These are phyloP conservation scores for Melastoma malabathricum DNA, from an alignment of 345 rosid species.

Conservation along the genomic window DNA sequence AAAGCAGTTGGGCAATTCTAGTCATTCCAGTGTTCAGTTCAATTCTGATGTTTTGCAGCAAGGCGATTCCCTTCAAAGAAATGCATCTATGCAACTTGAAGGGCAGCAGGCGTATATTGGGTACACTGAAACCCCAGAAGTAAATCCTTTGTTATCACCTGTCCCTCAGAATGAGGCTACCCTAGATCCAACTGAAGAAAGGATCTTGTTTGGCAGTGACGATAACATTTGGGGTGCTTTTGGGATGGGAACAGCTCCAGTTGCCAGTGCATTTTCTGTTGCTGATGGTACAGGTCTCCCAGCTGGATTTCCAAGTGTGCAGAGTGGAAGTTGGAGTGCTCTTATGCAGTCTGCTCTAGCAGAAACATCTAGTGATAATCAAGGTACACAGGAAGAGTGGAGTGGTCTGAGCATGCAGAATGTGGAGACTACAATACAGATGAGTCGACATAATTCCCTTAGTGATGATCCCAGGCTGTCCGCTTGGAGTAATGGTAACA, in stretches of 20 bases:
- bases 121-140: conserved; percentile 28
- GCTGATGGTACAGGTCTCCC: conserved; percentile 29
- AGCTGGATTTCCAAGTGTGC: conserved; percentile 55
- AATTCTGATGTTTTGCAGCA: conserved; percentile 31
- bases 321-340: conserved; percentile 99
- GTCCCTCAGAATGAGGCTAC: conserved; percentile 40
- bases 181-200: conserved; percentile 85
- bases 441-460: too few relatives aligned
- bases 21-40: conserved; percentile 26
- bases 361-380: conserved; percentile 56
- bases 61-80: conserved; percentile 25
- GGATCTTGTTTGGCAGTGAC: conserved; percentile 80
- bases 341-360: conserved; percentile 99
- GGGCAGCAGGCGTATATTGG: conserved; percentile 25
- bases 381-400: conserved; percentile 50
- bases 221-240: conserved; percentile 74
- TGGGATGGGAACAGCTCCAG: conserved; percentile 35
- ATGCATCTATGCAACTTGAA: conserved; percentile 18
- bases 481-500: conserved; percentile 21
- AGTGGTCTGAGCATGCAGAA: conserved; percentile 22
- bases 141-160: conserved; percentile 21
- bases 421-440: background rate
- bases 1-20: conserved; percentile 27
- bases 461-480: conserved; percentile 4
- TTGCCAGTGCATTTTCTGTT: conserved; percentile 30